Evolutionary conservation across 306 rosid species (phyloP), one percentile per base, ranked within the genome.

Genomic region (Begonia fuchsioides): DNA sequence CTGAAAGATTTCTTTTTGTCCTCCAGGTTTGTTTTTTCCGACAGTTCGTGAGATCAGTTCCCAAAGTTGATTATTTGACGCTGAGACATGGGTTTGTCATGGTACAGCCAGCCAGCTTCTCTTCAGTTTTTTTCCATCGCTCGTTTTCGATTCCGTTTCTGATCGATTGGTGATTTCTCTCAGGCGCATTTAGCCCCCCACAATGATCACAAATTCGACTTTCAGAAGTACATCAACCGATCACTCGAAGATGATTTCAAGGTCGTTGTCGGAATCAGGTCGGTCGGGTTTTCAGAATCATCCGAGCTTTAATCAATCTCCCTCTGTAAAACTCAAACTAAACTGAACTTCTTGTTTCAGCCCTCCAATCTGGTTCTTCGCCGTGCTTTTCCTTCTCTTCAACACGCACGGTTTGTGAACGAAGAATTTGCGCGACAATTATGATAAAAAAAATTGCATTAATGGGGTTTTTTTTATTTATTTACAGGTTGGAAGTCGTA

Each of bases 171-270:
- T 20, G 32, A 20, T 20, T 20, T 20, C n/a, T 40, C 11, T 6
- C 19, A 90, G 97, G 95, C 98, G 38, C 98, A 90, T 71, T 66
- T 90, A 76, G 76, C 82, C 17, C 95, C 95, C 13, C 93, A 76
- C 57, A 79, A 77, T 71, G 93, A 84, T 55, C 67, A 64, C 10
- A 72, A 71, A 16, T 90, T 90, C 49, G 63, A 85, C 61, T 90
- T 90, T 53, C 80, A 76, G 16, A 76, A 84, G 53, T 90, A 90
- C 41, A 90, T 90, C 1, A 75, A 79, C 19, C 74, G 95, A 44
- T 74, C 94, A 8, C 63, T 90, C 3, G 98, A 90, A 39, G 95
- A 90, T 64, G 98, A 90, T 48, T 90, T 90, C 75, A 90, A 79
- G 55, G 87, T 90, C 0, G 98, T 90, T 0, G 98, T 90, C 39